These are phyloP conservation scores for Gentiana dahurica DNA, from an alignment of 257 asterid genomes.

Conservation along the genomic window DNA sequence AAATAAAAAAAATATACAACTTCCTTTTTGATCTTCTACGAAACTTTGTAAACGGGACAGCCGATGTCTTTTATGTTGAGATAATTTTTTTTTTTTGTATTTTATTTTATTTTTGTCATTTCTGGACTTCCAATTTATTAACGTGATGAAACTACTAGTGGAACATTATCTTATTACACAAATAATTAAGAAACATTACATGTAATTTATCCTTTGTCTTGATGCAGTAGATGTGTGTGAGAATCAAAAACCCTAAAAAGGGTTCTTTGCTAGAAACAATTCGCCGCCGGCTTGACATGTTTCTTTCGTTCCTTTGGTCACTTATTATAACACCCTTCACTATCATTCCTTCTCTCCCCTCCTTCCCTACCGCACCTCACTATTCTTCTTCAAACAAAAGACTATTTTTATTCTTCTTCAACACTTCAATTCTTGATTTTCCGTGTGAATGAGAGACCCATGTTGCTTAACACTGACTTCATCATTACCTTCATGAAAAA, in stretches of 20 bases:
- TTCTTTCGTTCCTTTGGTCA: conserved; percentile 11
- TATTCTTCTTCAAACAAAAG: conserved; percentile 4
- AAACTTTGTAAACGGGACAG: no score
- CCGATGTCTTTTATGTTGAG: no score
- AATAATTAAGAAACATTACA: not conserved
- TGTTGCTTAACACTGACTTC: conserved; percentile 11
- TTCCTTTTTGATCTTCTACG: no score
- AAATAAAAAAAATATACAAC: no score
- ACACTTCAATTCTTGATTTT: conserved; percentile 6
- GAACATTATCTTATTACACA: no score
- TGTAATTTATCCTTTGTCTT: conserved; percentile 28
- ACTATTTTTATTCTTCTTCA: not conserved
- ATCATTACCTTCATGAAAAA: conserved; percentile 7
- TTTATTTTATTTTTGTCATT: no score
- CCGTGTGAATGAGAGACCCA: conserved; percentile 18
- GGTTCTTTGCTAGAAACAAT: conserved; percentile 52
- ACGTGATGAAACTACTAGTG: no score
- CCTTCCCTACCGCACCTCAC: conserved; percentile 12
- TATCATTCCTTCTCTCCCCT: conserved; percentile 9
- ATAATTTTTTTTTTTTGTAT: no score
- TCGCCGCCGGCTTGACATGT: conserved; percentile 74
- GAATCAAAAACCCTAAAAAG: conserved; percentile 64
- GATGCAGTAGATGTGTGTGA: conserved; percentile 26
- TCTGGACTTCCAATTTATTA: no score
- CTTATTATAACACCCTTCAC: conserved; percentile 12